A percentile compares a stretch with the other conserved stretches of the same genome.
These are phyloP conservation scores for Trametes villosa DNA, from an alignment of 768 basidiomycete genomes.

Conservation along the genomic window DNA sequence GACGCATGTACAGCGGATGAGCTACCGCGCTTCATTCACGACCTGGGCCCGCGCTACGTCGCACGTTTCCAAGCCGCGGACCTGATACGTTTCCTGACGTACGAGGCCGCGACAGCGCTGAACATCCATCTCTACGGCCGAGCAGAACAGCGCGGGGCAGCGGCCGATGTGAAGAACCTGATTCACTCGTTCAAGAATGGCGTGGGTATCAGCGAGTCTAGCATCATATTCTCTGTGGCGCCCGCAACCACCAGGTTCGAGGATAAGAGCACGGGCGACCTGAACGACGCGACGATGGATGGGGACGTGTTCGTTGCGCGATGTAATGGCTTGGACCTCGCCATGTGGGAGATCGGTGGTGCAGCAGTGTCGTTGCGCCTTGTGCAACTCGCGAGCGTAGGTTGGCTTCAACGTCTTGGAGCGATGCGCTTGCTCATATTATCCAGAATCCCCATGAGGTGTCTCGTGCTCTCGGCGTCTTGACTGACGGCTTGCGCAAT, in stretches of 20 bases:
- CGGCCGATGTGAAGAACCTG: conserved; percentile 34
- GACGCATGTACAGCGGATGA: conserved; percentile 58
- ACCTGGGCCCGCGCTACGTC: conserved; percentile 79
- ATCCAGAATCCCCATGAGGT: conserved; percentile 75
- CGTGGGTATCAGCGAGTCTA: conserved; percentile 44
- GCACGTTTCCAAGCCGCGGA: conserved; percentile 75
- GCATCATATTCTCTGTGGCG: conserved; percentile 45
- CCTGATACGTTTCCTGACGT: conserved; percentile 78
- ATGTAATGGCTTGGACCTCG: conserved; percentile 67
- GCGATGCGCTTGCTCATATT: not conserved
- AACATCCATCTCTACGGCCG: conserved; percentile 72
- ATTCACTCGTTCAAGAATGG: conserved; percentile 52
- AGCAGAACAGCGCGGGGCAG: conserved; percentile 39
- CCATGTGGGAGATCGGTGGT: conserved; percentile 85
- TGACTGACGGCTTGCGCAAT: conserved; percentile 77
- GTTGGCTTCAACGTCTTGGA: conserved; percentile 19
- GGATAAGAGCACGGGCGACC: conserved; percentile 15
- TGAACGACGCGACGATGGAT: conserved; percentile 19
- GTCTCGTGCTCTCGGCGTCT: conserved; percentile 68
- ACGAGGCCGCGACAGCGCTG: conserved; percentile 81
- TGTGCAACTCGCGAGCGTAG: conserved; percentile 75
- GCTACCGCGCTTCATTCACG: conserved; percentile 73
- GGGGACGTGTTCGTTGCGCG: conserved; percentile 68
- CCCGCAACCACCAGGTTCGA: conserved; percentile 33
- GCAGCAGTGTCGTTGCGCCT: conserved; percentile 72